Base-by-base conservation (phyloP, 345 rosid species). In the Eutrema japonicum region DNA sequence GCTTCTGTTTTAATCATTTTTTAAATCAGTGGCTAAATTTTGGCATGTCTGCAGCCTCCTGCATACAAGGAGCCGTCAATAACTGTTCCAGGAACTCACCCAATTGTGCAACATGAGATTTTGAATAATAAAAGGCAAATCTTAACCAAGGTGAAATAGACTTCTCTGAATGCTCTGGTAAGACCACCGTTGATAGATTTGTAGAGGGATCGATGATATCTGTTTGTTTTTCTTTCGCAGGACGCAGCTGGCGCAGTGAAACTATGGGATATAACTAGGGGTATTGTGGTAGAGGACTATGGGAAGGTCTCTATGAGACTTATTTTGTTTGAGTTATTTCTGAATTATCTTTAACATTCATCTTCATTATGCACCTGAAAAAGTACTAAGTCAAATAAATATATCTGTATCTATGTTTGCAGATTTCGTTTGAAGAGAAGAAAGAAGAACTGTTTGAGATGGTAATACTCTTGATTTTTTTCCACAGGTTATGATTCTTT, bases 221-320 rank as follows among this genome's bases (percentile, higher is more conserved):
- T 59, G 71, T 81, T 18, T 48, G 58, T 40, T 60, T 60, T 43
- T 52, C 26, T 79, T 71, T 82, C 65, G 73, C 77, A 96, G 99
- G 99, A 92, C 70, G 82, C 93, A 75, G 90, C 83, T 75, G 97
- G 93, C 78, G 81, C 94, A 4, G 97, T 96, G 70, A 96, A 96
- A 85, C 89, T 92, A 60, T 96, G 99, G 99, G 95, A 96, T 83
- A 83, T 92, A 55, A 96, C 97, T 14, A 83, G 80, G 80, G 99
- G 99, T 56, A 77, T 84, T 79, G 91, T 88, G 64, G 81, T 90
- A 64, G 90, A 90, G 78, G 99, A 96, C 84, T 90, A 83, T 61
- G 99, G 93, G 73, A 85, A 96, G 98, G 98, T 92, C 68, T 64
- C 13, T 64, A 29, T 50, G 56, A 64, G 58, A 40, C 42, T 48